Base-by-base conservation (phyloP, 164 flowering plant genomes). In the Piper betle region DNA sequence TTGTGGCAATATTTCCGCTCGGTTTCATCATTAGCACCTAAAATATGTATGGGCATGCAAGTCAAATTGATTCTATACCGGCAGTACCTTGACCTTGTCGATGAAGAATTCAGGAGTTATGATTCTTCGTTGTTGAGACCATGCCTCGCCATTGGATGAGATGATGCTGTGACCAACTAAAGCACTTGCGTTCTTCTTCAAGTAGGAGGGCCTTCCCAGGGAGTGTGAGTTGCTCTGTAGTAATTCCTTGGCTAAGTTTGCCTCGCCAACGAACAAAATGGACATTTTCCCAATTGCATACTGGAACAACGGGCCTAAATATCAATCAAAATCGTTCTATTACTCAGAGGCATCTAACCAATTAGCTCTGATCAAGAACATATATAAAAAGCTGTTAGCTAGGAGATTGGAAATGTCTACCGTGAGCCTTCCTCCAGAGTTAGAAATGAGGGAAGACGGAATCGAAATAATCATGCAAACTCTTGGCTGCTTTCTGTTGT, bases 51-150 rank as follows among this genome's bases (percentile, higher is more conserved):
- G n/a, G n/a, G n/a, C n/a, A n/a, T n/a, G n/a, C n/a, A n/a, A n/a
- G n/a, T n/a, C n/a, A n/a, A n/a, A n/a, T n/a, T n/a, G n/a, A n/a
- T n/a, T n/a, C n/a, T n/a, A 43, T 3, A 7, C 50, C 12, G 1
- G 8, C 3, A 71, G 80, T 80, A 75, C 78, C 78, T 79, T 79
- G 20, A 79, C 75, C 60, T 75, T 75, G 40, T 81, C 76, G 63
- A 72, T 60, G 68, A 58, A 72, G 8, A 81, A 71, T 38, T 75
- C 69, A 12, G 78, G 82, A 16, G 82, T 81, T 41, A 79, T 60
- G 33, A 77, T 66, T 61, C 78, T 81, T 59, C 82, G 69, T 37
- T 81, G 85, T 15, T 77, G 74, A 5, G 69, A 71, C 84, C 87
- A 83, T 13, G 18, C 1, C 0, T 55, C 19, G 0, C 82, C 83